A percentile compares a stretch with the other conserved stretches of the same genome.
These are phyloP conservation scores for Cardamine chenopodiifolia DNA, from an alignment of 345 rosid species.

Conservation along the genomic window DNA sequence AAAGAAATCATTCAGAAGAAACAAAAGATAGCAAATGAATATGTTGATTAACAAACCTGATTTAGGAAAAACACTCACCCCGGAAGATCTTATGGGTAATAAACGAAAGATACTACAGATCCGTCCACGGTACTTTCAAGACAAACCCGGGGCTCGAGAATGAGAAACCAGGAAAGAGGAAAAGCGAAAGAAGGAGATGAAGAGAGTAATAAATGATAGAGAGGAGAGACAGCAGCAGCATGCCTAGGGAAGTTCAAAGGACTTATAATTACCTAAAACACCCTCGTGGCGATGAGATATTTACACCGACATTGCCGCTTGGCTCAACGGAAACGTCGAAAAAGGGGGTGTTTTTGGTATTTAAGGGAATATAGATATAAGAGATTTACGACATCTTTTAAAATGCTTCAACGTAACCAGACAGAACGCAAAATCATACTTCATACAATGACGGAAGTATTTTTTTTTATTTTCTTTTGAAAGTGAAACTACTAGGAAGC, in stretches of 20 bases:
- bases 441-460: slow-evolving; percentile 4
- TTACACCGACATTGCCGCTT: slow-evolving; percentile 39
- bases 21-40: not conserved
- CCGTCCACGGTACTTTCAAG: slow-evolving; percentile 20
- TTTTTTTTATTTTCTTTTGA: not conserved
- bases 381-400: slow-evolving; percentile 10
- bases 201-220: slow-evolving; percentile 39
- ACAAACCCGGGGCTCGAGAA: slow-evolving; percentile 32
- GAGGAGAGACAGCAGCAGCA: slow-evolving; percentile 3
- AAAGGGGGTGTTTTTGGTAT: slow-evolving; percentile 37
- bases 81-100: not conserved
- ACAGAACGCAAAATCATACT: not conserved
- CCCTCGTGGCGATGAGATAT: slow-evolving; percentile 20
- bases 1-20: slow-evolving; percentile 12
- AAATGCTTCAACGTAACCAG: slow-evolving; percentile 8
- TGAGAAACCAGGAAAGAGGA: slow-evolving; percentile 4
- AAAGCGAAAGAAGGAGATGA: slow-evolving; percentile 1
- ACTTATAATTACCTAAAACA: not conserved
- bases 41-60: slow-evolving; percentile 24
- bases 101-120: not conserved
- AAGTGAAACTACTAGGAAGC: not conserved
- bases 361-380: not conserved
- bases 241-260: slow-evolving; percentile 45
- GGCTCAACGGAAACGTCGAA: slow-evolving; percentile 6
- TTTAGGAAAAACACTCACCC: not conserved